phyloP scores from a whole-genome alignment of 1,284 basidiomycete species.

The Xerocomus amazonicus region DNA sequence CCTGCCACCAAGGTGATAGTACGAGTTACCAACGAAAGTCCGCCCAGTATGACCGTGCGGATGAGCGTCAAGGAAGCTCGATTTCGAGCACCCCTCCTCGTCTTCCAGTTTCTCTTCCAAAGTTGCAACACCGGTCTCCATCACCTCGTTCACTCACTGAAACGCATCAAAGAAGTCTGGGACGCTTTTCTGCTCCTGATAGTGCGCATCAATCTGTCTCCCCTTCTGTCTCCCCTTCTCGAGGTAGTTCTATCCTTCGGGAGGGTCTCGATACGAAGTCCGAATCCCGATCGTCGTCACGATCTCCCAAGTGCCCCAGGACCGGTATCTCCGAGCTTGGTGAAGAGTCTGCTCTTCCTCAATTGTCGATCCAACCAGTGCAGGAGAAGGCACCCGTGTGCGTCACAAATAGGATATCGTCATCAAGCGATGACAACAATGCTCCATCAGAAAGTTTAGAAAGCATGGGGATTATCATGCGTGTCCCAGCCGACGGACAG shows the following conservation, averaged over 20 bases:
- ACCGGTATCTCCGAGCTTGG: constrained; percentile 30
- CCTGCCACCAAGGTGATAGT: constrained; percentile 21
- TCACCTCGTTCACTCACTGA: constrained; percentile 13
- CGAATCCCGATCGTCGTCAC: constrained; percentile 37
- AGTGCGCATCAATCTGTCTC: constrained; percentile 11
- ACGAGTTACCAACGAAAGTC: constrained; percentile 15
- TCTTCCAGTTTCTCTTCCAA: constrained; percentile 13
- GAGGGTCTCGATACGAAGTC: constrained; percentile 27
- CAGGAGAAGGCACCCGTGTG: constrained; percentile 17
- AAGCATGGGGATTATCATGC: constrained; percentile 17
- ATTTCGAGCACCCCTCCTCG: constrained; percentile 36
- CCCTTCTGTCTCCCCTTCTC: constrained; percentile 23
- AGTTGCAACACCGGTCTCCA: constrained; percentile 20
- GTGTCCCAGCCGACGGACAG: constrained; percentile 14
- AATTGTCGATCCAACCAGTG: constrained; percentile 23
- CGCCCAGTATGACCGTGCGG: constrained; percentile 21
- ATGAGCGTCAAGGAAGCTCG: constrained; percentile 31
- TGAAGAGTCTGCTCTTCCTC: constrained; percentile 20
- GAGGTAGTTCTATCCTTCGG: constrained; percentile 23
- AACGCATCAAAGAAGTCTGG: constrained; percentile 5
- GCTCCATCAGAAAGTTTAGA: constrained; percentile 20
- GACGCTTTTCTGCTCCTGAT: constrained; percentile 7
- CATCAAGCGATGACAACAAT: constrained; percentile 7
- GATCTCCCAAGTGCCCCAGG: constrained; percentile 36
- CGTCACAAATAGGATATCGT: constrained; percentile 13